phyloP scores from a whole-genome alignment of 129 eudicot species.

The Helianthus annuus region DNA sequence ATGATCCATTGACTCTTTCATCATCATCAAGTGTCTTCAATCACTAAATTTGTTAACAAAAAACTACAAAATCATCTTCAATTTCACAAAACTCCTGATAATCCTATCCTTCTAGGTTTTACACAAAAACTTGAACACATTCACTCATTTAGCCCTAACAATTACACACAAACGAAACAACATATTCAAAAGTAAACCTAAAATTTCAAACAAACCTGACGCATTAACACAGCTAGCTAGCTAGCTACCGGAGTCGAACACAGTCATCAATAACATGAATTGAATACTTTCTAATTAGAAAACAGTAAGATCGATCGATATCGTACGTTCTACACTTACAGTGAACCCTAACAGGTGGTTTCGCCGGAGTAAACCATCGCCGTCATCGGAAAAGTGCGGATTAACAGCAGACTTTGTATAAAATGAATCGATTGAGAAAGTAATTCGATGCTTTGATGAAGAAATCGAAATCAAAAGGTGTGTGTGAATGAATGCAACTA shows the following conservation, averaged over 20 bases:
- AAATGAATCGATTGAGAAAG: not conserved
- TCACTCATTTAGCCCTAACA: not conserved
- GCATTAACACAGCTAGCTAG: not conserved
- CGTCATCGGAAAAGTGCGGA: conserved; percentile 15
- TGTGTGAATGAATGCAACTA: conserved; percentile 6
- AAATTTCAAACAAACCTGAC: conserved; percentile 28
- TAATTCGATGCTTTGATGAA: not conserved
- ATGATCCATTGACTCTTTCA: not conserved
- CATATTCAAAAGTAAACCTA: not conserved
- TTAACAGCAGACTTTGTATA: conserved; percentile 7
- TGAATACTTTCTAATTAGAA: not conserved
- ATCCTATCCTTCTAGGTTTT: conserved; percentile 1
- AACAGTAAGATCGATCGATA: conserved; percentile 18
- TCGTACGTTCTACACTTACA: conserved; percentile 15
- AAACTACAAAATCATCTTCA: conserved; percentile 6
- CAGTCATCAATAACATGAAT: conserved; percentile 23
- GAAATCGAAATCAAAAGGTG: conserved; percentile 9
- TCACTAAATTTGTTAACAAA: not conserved
- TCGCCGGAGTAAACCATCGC: conserved; percentile 24
- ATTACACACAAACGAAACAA: not conserved
- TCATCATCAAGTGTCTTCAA: conserved; percentile 15
- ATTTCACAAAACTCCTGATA: not conserved
- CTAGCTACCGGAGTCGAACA: conserved; percentile 4
- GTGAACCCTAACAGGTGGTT: not conserved
- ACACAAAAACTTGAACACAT: no score